These are phyloP conservation scores for Somion occarium DNA, from an alignment of 1,284 basidiomycete genomes.

Conservation along the genomic window DNA sequence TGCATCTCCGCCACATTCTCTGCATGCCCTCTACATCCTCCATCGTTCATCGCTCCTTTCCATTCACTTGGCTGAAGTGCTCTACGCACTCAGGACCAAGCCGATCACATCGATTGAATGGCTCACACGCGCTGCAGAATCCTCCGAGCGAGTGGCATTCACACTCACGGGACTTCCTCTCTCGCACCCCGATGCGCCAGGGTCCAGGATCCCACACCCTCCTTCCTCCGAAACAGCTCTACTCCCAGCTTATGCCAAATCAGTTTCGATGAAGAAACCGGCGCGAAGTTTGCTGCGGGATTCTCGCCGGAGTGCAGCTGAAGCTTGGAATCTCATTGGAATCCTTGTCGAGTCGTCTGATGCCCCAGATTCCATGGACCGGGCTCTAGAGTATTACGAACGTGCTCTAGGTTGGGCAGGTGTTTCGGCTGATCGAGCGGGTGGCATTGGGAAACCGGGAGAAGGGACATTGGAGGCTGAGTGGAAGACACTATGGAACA, in stretches of 20 bases:
- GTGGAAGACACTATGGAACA: constrained; percentile 49
- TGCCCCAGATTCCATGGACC: constrained; percentile 29
- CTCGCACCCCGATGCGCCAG: constrained; percentile 32
- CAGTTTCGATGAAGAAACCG: constrained; percentile 45
- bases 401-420: constrained; percentile 64
- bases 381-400: constrained; percentile 51
- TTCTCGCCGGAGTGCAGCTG: constrained; percentile 62
- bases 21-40: constrained; percentile 66
- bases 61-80: constrained; percentile 73
- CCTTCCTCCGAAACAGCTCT: constrained; percentile 41
- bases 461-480: constrained; percentile 52
- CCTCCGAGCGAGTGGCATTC: constrained; percentile 62
- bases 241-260: constrained; percentile 39
- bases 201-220: constrained; percentile 35
- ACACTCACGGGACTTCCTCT: constrained; percentile 44
- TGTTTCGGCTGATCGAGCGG: constrained; percentile 31
- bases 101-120: constrained; percentile 47
- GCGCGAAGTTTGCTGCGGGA: constrained; percentile 63
- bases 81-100: constrained; percentile 50
- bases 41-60: constrained; percentile 71
- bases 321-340: constrained; percentile 61
- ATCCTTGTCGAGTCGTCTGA: constrained; percentile 39
- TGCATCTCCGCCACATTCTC: constrained; percentile 48
- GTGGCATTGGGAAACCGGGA: constrained; percentile 35
- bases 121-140: constrained; percentile 55